Percentiles rank a stretch among this genome's conserved stretches.
These are phyloP conservation scores for Mycosphaerella sp. DNA, from an alignment of 2,329 filamentous ascomycete species.

Conservation along the genomic window DNA sequence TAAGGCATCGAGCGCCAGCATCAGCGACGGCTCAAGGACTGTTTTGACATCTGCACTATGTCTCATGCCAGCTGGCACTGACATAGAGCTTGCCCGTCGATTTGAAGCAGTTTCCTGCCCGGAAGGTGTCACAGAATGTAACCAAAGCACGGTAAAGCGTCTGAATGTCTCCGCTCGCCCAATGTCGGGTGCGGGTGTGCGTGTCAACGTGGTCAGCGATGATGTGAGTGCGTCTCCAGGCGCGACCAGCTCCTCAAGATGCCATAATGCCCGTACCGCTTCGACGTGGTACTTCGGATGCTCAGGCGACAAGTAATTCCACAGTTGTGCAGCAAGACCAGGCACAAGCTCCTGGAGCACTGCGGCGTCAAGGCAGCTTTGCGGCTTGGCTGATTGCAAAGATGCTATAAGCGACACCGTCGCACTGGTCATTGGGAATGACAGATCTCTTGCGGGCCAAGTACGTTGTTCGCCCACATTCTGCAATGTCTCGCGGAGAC, in stretches of 20 bases:
- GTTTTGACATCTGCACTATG: constrained; percentile 33
- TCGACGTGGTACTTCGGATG: constrained; percentile 93
- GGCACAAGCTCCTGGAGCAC: constrained; percentile 59
- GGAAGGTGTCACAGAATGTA: constrained; percentile 53
- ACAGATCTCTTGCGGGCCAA: background rate
- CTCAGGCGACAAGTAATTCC: constrained; percentile 73
- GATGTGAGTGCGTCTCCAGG: constrained; percentile 20
- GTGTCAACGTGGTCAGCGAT: constrained; percentile 16
- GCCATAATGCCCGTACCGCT: constrained; percentile 78
- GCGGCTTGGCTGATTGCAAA: constrained; percentile 6
- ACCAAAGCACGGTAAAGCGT: constrained; percentile 72
- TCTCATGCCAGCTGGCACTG: constrained; percentile 23
- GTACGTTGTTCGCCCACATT: background rate
- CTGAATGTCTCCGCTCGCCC: constrained; percentile 53
- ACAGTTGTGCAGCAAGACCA: constrained; percentile 65
- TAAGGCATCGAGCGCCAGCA: constrained; percentile 74
- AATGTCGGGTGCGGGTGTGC: constrained; percentile 2
- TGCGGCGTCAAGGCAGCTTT: constrained; percentile 19
- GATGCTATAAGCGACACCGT: constrained; percentile 20
- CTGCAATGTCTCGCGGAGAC: constrained; percentile 1
- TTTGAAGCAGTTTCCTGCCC: constrained; percentile 3
- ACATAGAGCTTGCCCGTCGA: constrained; percentile 28
- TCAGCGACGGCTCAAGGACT: constrained; percentile 73
- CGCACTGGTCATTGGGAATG: constrained; percentile 23
- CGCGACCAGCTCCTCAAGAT: constrained; percentile 55